A percentile compares a stretch with the other conserved stretches of the same genome.
Conservation (phyloP, 495 filamentous ascomycete species). For the Neurospora cerealis region DNA sequence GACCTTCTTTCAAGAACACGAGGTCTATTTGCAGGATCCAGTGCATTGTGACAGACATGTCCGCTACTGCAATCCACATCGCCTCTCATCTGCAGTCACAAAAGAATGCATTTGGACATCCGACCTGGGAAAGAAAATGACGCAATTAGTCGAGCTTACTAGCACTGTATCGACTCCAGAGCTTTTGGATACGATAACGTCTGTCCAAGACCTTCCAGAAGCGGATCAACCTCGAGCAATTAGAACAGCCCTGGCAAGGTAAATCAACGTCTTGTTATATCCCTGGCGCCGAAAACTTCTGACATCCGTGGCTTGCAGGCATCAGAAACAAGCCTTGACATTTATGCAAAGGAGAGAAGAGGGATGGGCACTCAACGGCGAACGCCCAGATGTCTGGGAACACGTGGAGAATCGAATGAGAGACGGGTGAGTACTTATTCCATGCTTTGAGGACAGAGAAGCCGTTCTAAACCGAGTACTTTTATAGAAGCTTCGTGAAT, state of each 20-base stretch:
- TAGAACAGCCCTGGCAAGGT: background rate
- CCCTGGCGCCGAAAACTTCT: rapidly evolving
- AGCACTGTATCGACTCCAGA: background rate
- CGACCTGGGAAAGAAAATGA: background rate
- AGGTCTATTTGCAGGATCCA: conserved; percentile 34
- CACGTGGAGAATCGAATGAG: conserved; percentile 4
- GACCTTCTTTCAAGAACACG: conserved; percentile 20
- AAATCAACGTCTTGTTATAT: rapidly evolving
- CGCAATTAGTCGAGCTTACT: background rate
- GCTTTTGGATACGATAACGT: conserved; percentile 6
- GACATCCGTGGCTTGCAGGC: conserved; percentile 6
- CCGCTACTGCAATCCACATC: conserved; percentile 36
- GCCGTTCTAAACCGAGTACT: background rate
- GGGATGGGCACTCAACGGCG: conserved; percentile 20
- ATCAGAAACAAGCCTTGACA: conserved; percentile 36
- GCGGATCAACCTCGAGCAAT: conserved; percentile 18
- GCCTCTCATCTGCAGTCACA: conserved; percentile 27
- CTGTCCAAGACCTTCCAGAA: conserved; percentile 12
- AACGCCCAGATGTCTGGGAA: conserved; percentile 15
- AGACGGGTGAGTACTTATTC: conserved; percentile 3
- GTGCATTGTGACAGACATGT: conserved; percentile 19
- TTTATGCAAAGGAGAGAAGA: conserved; percentile 32
- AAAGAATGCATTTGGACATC: conserved; percentile 3
- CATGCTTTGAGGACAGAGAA: background rate
- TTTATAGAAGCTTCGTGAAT: conserved; percentile 17